These are phyloP conservation scores for Setaria italica DNA, from an alignment of 202 grass and related monocot species.

Conservation along the genomic window DNA sequence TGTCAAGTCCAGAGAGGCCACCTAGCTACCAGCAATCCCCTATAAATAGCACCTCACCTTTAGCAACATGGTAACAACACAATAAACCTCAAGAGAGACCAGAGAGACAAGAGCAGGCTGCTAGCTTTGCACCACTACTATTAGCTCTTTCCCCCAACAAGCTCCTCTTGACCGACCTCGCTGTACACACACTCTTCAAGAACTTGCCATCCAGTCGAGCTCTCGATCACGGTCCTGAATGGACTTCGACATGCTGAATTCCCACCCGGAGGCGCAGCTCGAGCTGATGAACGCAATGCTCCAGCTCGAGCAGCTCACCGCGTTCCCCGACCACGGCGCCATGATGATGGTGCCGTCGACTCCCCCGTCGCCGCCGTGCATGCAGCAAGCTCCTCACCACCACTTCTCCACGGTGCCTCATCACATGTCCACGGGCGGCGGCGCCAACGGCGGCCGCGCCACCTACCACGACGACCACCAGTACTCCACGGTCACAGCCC, in stretches of 20 bases:
- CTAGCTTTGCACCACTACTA: not conserved
- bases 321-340: constrained; percentile 39
- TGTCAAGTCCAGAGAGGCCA: constrained; percentile 47
- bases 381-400: constrained; percentile 27
- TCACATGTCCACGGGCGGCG: constrained; percentile 32
- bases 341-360: constrained; percentile 44
- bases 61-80: constrained; percentile 30
- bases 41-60: constrained; percentile 58
- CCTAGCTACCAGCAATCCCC: constrained; percentile 22
- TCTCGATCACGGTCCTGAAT: constrained; percentile 39
- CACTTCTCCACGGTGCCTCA: constrained; percentile 42
- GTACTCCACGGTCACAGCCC: constrained; percentile 8
- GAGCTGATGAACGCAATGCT: constrained; percentile 89
- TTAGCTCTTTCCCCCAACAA: not conserved
- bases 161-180: constrained; percentile 6
- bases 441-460: constrained; percentile 5
- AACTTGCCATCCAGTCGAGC: not conserved
- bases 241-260: constrained; percentile 76
- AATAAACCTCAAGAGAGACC: not conserved
- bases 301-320: constrained; percentile 70
- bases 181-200: not conserved
- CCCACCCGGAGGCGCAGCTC: constrained; percentile 66
- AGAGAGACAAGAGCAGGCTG: constrained; percentile 9
- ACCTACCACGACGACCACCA: constrained; percentile 40
- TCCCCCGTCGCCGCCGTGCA: constrained; percentile 45